Percentiles rank a stretch among this genome's conserved stretches.
phyloP scores from a whole-genome alignment of 148 eudicot species.

The Rhododendron ferrugineum region DNA sequence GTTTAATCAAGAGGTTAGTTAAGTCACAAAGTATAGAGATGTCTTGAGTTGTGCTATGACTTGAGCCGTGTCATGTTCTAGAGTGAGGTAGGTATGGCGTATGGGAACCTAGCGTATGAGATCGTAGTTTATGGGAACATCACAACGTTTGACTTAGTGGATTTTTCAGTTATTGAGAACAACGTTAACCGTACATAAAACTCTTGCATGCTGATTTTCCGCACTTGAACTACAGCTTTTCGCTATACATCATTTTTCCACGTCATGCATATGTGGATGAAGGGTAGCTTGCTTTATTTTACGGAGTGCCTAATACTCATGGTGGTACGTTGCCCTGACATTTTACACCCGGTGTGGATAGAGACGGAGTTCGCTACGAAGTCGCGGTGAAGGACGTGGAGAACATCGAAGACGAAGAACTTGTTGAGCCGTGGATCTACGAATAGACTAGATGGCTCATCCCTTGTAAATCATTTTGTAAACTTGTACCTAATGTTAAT shows the following conservation, averaged over 20 bases:
- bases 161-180: too few relatives aligned
- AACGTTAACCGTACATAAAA: too few relatives aligned
- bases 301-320: neutral
- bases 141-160: neutral
- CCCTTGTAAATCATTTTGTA: too few relatives aligned
- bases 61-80: neutral
- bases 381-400: neutral
- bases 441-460: too few relatives aligned
- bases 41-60: neutral
- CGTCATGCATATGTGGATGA: too few relatives aligned
- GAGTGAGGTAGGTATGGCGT: neutral
- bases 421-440: neutral
- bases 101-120: neutral
- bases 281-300: too few relatives aligned
- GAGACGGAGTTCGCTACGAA: neutral
- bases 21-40: neutral
- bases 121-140: neutral
- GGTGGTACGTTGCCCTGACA: neutral
- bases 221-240: too few relatives aligned
- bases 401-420: neutral
- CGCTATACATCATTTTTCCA: too few relatives aligned
- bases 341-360: neutral
- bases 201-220: too few relatives aligned
- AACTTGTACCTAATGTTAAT: too few relatives aligned
- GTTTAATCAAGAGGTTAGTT: neutral